These are phyloP conservation scores for Phlebiopsis gigantea DNA, from an alignment of 768 basidiomycete species.

Conservation along the genomic window DNA sequence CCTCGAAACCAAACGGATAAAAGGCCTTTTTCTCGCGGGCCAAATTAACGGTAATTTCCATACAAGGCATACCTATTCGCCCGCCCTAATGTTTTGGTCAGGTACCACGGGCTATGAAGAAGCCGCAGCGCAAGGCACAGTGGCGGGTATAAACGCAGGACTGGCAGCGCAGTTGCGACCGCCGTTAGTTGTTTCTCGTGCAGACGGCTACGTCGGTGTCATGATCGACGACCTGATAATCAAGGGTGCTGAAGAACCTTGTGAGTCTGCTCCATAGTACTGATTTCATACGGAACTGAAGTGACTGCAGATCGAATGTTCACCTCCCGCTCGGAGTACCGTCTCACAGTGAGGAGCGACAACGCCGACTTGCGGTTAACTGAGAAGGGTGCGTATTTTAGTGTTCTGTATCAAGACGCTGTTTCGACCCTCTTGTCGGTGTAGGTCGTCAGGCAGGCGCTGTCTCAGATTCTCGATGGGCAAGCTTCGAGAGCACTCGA, in stretches of 20 bases:
- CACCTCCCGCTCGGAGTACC: slow-evolving; percentile 85
- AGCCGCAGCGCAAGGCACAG: slow-evolving; percentile 84
- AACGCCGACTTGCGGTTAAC: slow-evolving; percentile 86
- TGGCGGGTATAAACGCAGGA: slow-evolving; percentile 88
- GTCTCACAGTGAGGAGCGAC: slow-evolving; percentile 82
- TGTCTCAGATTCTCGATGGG: slow-evolving; percentile 41
- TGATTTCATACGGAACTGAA: not conserved
- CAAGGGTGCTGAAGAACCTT: slow-evolving; percentile 89
- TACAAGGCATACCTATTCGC: slow-evolving; percentile 16
- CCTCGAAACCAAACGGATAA: slow-evolving; percentile 80
- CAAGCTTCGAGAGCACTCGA: slow-evolving; percentile 27
- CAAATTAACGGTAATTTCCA: slow-evolving; percentile 95
- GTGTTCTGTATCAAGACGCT: not conserved
- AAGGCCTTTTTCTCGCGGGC: slow-evolving; percentile 82
- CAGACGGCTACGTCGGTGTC: slow-evolving; percentile 83
- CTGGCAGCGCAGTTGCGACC: slow-evolving; percentile 51
- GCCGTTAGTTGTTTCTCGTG: slow-evolving; percentile 67
- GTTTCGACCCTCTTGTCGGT: no score
- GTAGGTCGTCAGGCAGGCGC: slow-evolving; percentile 37
- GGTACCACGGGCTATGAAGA: slow-evolving; percentile 94
- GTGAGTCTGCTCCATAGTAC: slow-evolving; percentile 36
- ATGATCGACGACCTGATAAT: slow-evolving; percentile 90
- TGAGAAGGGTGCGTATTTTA: slow-evolving; percentile 46
- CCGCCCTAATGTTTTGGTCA: slow-evolving; percentile 46
- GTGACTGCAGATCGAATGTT: slow-evolving; percentile 77